Base-by-base conservation (phyloP, 345 rosid species). In the Euphorbia pulcherrima region DNA sequence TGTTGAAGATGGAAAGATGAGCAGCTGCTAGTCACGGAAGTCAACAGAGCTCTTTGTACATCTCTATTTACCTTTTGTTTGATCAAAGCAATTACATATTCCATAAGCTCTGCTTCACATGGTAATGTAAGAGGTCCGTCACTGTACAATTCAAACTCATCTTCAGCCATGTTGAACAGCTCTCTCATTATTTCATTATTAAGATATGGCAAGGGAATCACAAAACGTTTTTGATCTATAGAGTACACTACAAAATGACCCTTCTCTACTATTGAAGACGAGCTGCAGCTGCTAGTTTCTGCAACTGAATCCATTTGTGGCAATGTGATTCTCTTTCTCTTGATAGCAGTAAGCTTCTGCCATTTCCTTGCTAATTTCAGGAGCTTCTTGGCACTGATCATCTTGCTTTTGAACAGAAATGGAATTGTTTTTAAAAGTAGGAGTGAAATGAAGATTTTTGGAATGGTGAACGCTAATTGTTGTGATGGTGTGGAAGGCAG, bases 221-320 rank as follows among this genome's bases (percentile, higher is more conserved):
- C 6, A 28, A 60, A 62, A 4, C 68, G 40, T 59, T 29, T 58
- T 62, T 59, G 46, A 46, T 68, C 72, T 2, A 51, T 13, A 4
- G 62, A 54, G 54, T 60, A 69, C 8, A 69, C 51, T 6, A 69
- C 65, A 28, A 70, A 61, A 20, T 70, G 67, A 18, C 73, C 73
- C 24, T 70, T 70, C 24, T 70, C 67, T 14, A 51, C 59, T 18
- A 3, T 35, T 14, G 48, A 7, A 33, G 52, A n/a, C 8, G 52
- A 24, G 4, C 63, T 30, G n/a, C 44, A 59, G 9, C 17, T 55
- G 23, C 33, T 39, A 23, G 8, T 21, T 40, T 24, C 52, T 20
- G 16, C 47, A 3, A 28, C 27, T 16, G 1, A 14, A n/a, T 7
- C 11, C 8, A 35, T 8, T 21, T 24, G 71, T 13, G 63, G 70